Base-by-base conservation (phyloP, 345 rosid species). In the Murraya paniculata region DNA sequence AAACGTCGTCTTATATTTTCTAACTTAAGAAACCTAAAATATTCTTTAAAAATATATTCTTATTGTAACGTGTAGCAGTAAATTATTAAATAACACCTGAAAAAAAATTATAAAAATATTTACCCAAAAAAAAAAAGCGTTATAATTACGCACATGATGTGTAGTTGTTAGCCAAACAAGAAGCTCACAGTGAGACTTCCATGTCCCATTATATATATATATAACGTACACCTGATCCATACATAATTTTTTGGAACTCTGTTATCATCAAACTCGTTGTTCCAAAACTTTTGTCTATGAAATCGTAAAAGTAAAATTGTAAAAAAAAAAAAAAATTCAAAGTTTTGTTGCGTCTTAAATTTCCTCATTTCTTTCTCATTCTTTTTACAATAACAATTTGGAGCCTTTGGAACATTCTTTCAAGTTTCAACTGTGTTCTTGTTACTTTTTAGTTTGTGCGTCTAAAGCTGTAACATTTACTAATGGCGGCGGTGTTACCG, bases 401-500 rank as follows among this genome's bases (percentile, higher is more conserved):
- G 53, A 45, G 50, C 79, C 73, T 36, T 76, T 50, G 3, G 25
- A 64, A n/a, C 62, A 25, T 35, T 56, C 56, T 76, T 65, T 65
- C 28, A 5, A 33, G 31, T 36, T 72, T 18, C 45, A 2, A 33
- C 53, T 38, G 7, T 18, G 50, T 45, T 45, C n/a, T 41, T 3
- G 13, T 16, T 48, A 7, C 39, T 4, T 10, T 4, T 35, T n/a
- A 7, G 28, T 41, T 45, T 24, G 73, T 48, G 50, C 50, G 31
- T 28, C 28, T n/a, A 30, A 25, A 7, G 59, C 55, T 41, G 9
- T 0, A 9, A 16, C 59, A 45, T 45, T 9, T 1, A 6, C 4
- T 74, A 21, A 84, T 84, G 85, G 81, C 75, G 76, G 66, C 56
- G 78, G n/a, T 19, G 31, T 50, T n/a, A 16, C 33, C 21, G 1